Evolutionary conservation across 164 flowering plant genomes (phyloP).

Genomic region (Saururus chinensis): DNA sequence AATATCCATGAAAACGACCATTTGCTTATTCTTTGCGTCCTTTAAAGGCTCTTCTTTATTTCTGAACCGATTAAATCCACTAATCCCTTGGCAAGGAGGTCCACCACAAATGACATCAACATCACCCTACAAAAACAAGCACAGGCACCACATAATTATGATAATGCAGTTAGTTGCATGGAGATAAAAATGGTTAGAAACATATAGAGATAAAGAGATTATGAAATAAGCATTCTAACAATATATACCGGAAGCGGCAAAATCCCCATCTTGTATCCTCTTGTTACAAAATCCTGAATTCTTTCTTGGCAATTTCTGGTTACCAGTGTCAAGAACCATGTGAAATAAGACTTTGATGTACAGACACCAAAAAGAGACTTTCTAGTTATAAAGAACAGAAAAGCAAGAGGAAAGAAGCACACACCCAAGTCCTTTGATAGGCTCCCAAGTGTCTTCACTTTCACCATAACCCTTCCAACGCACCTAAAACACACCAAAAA

Average conservation of each 20-base stretch:
- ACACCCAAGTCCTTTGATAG: constrained; percentile 45
- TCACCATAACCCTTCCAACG: constrained; percentile 61
- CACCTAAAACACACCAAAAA: constrained; percentile 22
- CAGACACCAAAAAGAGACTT: not conserved
- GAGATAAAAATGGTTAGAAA: not conserved
- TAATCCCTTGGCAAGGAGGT: constrained; percentile 93
- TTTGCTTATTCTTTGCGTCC: constrained; percentile 63
- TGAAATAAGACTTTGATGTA: not conserved
- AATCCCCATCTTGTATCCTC: constrained; percentile 34
- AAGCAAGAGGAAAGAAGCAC: not conserved
- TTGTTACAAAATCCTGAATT: constrained; percentile 37
- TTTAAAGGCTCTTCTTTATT: constrained; percentile 35
- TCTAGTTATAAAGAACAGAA: not conserved
- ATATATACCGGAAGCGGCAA: constrained; percentile 66
- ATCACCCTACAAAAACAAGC: constrained; percentile 39
- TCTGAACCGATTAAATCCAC: constrained; percentile 82
- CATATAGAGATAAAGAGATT: not conserved
- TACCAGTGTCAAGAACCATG: too few species aligned
- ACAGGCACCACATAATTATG: not conserved
- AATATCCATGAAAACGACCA: constrained; percentile 64
- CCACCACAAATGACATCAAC: constrained; percentile 90
- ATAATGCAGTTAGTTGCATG: too few species aligned
- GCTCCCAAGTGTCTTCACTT: constrained; percentile 61
- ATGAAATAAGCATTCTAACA: not conserved
- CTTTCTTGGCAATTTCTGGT: constrained; percentile 43